Evolutionary conservation across 257 asterid genomes (phyloP), one percentile per base, ranked within the genome.

Genomic region (Capsicum rhomboideum): DNA sequence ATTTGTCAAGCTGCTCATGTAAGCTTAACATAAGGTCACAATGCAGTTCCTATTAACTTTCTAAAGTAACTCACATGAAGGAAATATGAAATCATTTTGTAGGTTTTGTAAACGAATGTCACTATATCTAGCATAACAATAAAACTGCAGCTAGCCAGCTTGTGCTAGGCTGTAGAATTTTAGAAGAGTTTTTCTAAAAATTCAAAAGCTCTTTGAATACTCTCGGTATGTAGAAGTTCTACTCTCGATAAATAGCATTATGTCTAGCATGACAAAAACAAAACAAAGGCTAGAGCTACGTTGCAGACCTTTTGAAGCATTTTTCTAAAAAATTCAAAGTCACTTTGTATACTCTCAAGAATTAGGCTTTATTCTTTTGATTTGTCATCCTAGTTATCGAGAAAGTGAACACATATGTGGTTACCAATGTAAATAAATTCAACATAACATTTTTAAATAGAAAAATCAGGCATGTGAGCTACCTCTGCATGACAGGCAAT

Each of bases 401-500:
- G 68, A 61, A 21, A 21, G 28, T 23, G 37, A 61, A 61, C 18
- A 21, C 68, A 61, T 23, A 5, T 6, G n/a, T 64, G 0, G 42
- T 2, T 64, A 64, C 37, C 20, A 64, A 64, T 26, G 23, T 18
- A 64, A 26, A 28, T 10, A 61, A 13, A 64, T 28, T 13, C 42
- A 64, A 13, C 10, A 2, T 6, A 29, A 29, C 2, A 14, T 2
- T 14, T 64, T 64, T 14, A 29, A 64, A 2, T n/a, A 14, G 44
- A 29, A 29, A 21, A 14, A 29, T 17, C 6, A 26, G 29, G 55
- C 52, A 31, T 10, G 37, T 79, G 74, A n/a, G 87, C 97, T 69
- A 96, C 99, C 96, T 94, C 87, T 90, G 89, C 64, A 96, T 50
- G 85, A 96, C 85, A 67, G 98, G 98, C 82, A 74, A 86, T 18